Evolutionary conservation across 495 filamentous ascomycete genomes (phyloP), one percentile per base, ranked within the genome.

Genomic region (Aspergillus affinis): DNA sequence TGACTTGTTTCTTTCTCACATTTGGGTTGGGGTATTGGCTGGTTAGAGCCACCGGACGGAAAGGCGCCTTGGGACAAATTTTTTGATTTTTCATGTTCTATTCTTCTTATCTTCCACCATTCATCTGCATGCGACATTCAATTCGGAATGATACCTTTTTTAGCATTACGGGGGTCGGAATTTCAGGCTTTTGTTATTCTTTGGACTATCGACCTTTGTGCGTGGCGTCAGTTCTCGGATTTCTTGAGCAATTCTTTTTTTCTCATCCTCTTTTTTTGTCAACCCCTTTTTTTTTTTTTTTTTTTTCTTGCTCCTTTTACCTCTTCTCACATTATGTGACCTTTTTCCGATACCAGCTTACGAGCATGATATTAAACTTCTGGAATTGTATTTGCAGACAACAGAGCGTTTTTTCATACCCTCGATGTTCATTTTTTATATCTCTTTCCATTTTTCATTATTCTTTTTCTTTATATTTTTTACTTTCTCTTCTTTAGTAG

Each of bases 271-370:
- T 59, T 19, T 61, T 51, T 41, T 19, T 59, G 21, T 19, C 32
- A 26, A 53, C 54, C 53, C 58, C 56, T 41, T 48, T 58, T 26
- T 62, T 59, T 55, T 46, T 60, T 60, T 52, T 6, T 36, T 54
- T 58, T 27, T 46, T 59, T 49, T 65, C 57, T 65, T 44, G 59
- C 23, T 55, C 45, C 21, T 53, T 46, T n/a, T n/a, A n/a, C n/a
- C 44, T 56, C 54, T 45, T 58, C 52, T 45, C 54, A 18, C 61
- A 58, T 60, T 57, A 57, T 54, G 57, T 19, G 53, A 41, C 61
- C 23, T 54, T 55, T 63, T 61, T 62, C 65, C 66, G 71, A 76
- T 75, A 76, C 72, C 74, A 76, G 67, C 66, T 70, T 73, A 75
- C 60, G 67, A 72, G 69, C 72, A 70, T 62, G 72, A 72, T 60